phyloP scores from a whole-genome alignment of 805 yeast species.

The Ogataea dorogensis region DNA sequence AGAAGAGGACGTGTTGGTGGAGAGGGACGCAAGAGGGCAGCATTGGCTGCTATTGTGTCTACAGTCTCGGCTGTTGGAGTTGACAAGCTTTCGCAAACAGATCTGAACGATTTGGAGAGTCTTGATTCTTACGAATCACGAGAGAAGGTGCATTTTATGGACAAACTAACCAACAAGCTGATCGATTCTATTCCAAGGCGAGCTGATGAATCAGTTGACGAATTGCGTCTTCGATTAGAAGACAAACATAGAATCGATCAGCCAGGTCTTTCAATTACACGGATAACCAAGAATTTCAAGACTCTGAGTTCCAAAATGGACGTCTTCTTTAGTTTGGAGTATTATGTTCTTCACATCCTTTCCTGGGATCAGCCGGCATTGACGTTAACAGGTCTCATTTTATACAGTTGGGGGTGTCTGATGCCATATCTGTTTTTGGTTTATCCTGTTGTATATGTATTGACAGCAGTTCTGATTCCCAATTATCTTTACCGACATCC shows the following conservation, averaged over 20 bases:
- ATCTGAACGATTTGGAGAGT: constrained; percentile 7
- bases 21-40: constrained; percentile 28
- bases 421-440: constrained; percentile 68
- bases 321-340: constrained; percentile 57
- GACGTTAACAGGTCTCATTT: constrained; percentile 57
- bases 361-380: constrained; percentile 76
- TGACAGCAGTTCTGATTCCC: constrained; percentile 64
- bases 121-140: constrained; percentile 23
- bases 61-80: constrained; percentile 44
- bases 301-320: constrained; percentile 56
- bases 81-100: constrained; percentile 34
- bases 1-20: constrained; percentile 13
- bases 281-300: constrained; percentile 56
- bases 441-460: constrained; percentile 56
- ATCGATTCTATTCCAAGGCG: constrained; percentile 33
- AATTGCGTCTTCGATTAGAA: constrained; percentile 38
- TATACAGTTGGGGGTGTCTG: constrained; percentile 65
- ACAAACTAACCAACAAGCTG: constrained; percentile 52
- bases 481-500: constrained; percentile 73
- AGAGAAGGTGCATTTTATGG: constrained; percentile 52
- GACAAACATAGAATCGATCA: constrained; percentile 45
- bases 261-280: constrained; percentile 56
- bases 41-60: constrained; percentile 44
- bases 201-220: constrained; percentile 22
- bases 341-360: constrained; percentile 54